Base-by-base conservation (phyloP, 345 rosid species). In the Arabis alpina region DNA sequence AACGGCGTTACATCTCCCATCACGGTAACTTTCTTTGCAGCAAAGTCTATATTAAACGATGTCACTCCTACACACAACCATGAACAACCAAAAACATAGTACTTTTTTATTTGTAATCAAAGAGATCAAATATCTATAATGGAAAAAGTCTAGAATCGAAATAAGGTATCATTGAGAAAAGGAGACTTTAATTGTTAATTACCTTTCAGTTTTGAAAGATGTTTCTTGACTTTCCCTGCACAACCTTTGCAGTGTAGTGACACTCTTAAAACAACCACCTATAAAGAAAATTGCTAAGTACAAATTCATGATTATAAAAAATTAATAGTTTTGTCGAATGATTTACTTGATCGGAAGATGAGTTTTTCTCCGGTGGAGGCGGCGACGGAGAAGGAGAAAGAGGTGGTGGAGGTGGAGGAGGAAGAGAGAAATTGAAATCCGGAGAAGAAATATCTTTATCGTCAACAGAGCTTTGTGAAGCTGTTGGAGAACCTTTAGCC, bases 191-290 rank as follows among this genome's bases (percentile, higher is more conserved):
- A 3, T 28, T 6, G 37, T 6, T 34, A 45, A 8, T 39, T 75
- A 90, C 98, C 98, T 83, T 88, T 81, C 86, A 93, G 78, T 85
- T 82, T 90, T 23, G 98, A 92, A 44, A 90, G 78, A 86, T 93
- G 98, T 76, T 93, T 93, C 79, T 86, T 87, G 16, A 90, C 80
- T 90, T 90, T 90, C 51, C 92, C 89, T 70, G 85, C 97, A 70
- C 97, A 93, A 40, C 93, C 98, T 87, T 77, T 90, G 81, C 98
- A 90, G 79, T 93, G 97, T 52, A 93, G 75, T 62, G 98, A 93
- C 73, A 93, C 98, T 80, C 90, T 85, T 81, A 92, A 73, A 48
- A 85, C 96, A 61, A 92, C 98, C 51, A 92, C 96, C 98, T 92
- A 80, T 27, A 14, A 28, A 68, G 3, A 59, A 55, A 47, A n/a